Conservation (phyloP, 345 rosid genomes). For the Lepidium aucheri region DNA sequence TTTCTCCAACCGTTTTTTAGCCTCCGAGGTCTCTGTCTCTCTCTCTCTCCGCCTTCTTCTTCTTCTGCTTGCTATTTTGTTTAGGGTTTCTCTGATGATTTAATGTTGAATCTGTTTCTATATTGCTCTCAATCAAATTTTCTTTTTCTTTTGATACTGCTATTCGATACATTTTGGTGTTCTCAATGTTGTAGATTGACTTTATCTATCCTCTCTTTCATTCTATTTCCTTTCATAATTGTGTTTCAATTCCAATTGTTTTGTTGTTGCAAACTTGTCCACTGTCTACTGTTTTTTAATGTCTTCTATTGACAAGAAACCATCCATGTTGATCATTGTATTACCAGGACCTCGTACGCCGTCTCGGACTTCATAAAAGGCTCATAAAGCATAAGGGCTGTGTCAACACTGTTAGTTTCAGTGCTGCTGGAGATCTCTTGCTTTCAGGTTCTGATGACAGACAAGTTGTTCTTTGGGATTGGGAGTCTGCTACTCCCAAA, state of each 20-base stretch:
- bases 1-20: constrained; percentile 61
- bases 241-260: no score
- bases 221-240: no score
- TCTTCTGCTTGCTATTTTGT: background rate
- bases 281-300: no score
- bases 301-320: background rate
- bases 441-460: constrained; percentile 83
- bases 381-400: constrained; percentile 64
- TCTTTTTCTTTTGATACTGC: no score
- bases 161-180: no score
- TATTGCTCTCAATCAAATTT: no score
- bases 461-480: constrained; percentile 62
- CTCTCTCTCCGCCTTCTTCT: background rate
- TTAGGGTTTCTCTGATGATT: background rate
- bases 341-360: constrained; percentile 47
- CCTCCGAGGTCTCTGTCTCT: constrained; percentile 63
- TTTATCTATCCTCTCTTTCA: no score
- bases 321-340: background rate
- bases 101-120: background rate
- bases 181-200: no score
- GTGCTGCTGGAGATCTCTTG: constrained; percentile 51
- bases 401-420: constrained; percentile 77
- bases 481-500: constrained; percentile 57
- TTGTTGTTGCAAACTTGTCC: no score
- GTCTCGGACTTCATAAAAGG: constrained; percentile 51